Evolutionary conservation across 2,329 filamentous ascomycete genomes (phyloP).

Genomic region (Sporothrix luriei): DNA sequence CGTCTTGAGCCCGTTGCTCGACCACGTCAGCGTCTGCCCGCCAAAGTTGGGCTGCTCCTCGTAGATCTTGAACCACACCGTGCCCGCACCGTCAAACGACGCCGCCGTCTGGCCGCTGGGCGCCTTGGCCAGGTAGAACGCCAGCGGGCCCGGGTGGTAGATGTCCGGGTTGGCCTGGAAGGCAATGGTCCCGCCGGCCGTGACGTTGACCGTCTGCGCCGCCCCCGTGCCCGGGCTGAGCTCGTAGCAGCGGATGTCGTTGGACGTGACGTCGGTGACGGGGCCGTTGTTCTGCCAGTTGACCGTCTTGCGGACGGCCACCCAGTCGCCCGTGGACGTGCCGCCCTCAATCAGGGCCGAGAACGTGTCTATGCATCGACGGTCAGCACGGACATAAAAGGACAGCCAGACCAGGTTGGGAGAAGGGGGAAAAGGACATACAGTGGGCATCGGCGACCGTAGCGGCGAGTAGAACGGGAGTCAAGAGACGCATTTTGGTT

Average conservation of each 20-base stretch:
- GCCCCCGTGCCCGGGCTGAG: constrained; percentile 37
- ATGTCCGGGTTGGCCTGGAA: constrained; percentile 46
- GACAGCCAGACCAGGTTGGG: background rate
- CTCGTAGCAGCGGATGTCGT: constrained; percentile 41
- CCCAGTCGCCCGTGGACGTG: constrained; percentile 39
- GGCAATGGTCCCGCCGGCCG: constrained; percentile 46
- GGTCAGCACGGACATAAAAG: background rate
- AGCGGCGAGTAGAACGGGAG: constrained; percentile 30
- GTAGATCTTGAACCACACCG: constrained; percentile 47
- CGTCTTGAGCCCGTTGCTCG: constrained; percentile 34
- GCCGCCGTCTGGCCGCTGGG: constrained; percentile 43
- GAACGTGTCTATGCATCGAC: constrained; percentile 34
- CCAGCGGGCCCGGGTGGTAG: constrained; percentile 46
- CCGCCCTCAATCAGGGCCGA: constrained; percentile 34
- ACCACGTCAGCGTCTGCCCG: constrained; percentile 34
- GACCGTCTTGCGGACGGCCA: constrained; percentile 43
- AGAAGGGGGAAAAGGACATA: constrained; percentile 20
- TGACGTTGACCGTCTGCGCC: constrained; percentile 43
- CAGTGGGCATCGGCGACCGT: constrained; percentile 35
- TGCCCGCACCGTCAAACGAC: constrained; percentile 43
- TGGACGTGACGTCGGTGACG: constrained; percentile 40
- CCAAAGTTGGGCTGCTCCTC: constrained; percentile 41
- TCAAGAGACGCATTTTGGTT: constrained; percentile 30
- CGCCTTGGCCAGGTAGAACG: constrained; percentile 46
- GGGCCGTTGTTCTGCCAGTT: constrained; percentile 44